phyloP scores from a whole-genome alignment of 805 yeast genomes.

The Suhomyces sp. region DNA sequence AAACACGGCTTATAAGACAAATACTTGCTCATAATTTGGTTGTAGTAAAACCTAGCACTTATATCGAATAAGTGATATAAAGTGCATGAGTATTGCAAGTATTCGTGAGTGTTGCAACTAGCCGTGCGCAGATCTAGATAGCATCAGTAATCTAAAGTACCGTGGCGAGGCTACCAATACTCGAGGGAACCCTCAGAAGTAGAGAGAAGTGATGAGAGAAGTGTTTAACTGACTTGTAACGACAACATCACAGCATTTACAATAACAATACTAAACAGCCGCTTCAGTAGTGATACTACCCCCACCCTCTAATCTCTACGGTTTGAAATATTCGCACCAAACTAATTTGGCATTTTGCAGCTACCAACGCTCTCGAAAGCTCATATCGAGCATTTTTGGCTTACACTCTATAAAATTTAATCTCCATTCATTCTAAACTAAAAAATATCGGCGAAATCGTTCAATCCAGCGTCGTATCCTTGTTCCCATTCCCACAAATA shows the following conservation, averaged over 20 bases:
- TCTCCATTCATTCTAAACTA: not conserved
- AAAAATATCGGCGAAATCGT: slow-evolving; percentile 28
- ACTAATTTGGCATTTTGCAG: not conserved
- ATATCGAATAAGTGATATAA: no score
- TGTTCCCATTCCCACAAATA: slow-evolving; percentile 88
- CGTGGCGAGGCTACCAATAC: no score
- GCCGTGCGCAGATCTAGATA: not conserved
- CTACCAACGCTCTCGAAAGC: not conserved
- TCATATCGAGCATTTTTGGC: no score
- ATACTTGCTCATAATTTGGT: no score
- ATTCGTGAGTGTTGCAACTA: not conserved
- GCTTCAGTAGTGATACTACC: not conserved
- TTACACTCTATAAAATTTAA: no score
- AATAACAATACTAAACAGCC: not conserved
- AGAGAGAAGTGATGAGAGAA: not conserved
- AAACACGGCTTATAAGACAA: no score
- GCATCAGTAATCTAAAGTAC: not conserved
- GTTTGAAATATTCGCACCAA: not conserved
- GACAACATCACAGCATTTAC: not conserved
- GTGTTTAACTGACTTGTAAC: not conserved
- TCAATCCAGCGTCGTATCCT: slow-evolving; percentile 68
- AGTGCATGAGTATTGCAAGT: not conserved
- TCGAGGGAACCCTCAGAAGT: no score
- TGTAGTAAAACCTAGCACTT: not conserved
- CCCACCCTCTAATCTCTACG: no score